Base-by-base conservation (phyloP, 2,329 filamentous ascomycete species). In the Massarina eburnea region DNA sequence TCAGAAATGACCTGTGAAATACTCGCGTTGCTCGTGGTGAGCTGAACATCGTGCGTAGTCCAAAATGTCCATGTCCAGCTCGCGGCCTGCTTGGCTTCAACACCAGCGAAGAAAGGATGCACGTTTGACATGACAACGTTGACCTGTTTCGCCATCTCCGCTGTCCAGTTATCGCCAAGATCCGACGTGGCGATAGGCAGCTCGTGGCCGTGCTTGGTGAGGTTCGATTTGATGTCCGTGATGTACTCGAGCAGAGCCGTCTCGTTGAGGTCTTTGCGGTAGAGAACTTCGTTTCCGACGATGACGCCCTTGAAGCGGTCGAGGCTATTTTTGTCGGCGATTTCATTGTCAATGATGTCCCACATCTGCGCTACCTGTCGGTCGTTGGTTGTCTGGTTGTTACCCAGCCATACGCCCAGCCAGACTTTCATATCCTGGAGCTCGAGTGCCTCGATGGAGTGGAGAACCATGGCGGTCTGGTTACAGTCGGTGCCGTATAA, bases 401-500 rank as follows among this genome's bases (percentile, higher is more conserved):
- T 79, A 64, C 94, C 91, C 51, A 95, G 86, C 89, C 91, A 96
- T 3, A 97, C 91, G 14, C 92, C 92, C 35, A 97, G 76, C 92
- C 92, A 97, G 51, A 97, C 77, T 70, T 95, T 95, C 75, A 95
- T 83, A 45, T 81, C 78, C 43, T 87, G 79, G 58, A 96, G 74
- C 41, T 86, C 78, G 10, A 97, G 78, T 40, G 80, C 80, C 46
- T 88, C 78, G 58, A 97, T 86, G 17, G 91, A 85, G 59, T 94
- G 85, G 8, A 97, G 76, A 1, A 95, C 82, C 88, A 97, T 94
- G 70, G 96, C 82, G 0, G 92, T 97, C 72, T 97, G 92, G 71
- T 96, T 96, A 79, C 92, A 97, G 73, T 97, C 92, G 10, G 90
- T 97, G 39, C 92, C 92, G 67, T 97, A 97, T 1, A 96, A 78